Evolutionary conservation across 2,329 filamentous ascomycete genomes (phyloP), one percentile per base, ranked within the genome.

Genomic region (Fusarium decemcellulare): DNA sequence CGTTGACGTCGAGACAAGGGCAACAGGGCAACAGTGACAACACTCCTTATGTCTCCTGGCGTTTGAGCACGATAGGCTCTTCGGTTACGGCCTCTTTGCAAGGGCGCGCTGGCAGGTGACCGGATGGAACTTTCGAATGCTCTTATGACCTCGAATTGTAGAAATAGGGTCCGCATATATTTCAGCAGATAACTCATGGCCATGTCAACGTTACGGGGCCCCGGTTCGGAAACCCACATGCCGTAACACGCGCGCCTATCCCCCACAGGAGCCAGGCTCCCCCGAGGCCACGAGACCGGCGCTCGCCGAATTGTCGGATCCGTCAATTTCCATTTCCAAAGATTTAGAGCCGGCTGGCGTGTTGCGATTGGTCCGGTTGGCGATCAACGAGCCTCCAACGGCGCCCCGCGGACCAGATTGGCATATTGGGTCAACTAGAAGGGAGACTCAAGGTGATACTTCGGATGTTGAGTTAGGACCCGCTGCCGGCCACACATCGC

Each of bases 341-440:
- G 57, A 53, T 16, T 30, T 64, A 23, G 52, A 58, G 57, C 37
- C 55, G 36, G 53, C 42, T 52, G 40, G 40, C 11, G 23, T n/a
- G 27, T 27, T 53, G 68, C 63, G 56, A 74, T 74, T 74, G 72
- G 72, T 50, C 59, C 72, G 72, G 72, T 59, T 74, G 66, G 29
- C 59, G 59, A 67, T 61, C 59, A 32, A 62, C 57, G 60, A 68
- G 53, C 63, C 47, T 61, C 56, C 52, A 48, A 42, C 51, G 29
- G 57, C 46, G 40, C 51, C 52, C 65, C 56, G 44, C 52, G 58
- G 63, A 62, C 27, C 52, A 34, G 52, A 58, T 50, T 61, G 54
- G 50, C 62, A 64, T 50, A 54, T 64, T 62, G 42, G 58, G 57
- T 50, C 55, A 59, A 54, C 53, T 16, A 52, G 65, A 65, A 58